Evolutionary conservation across 2,329 filamentous ascomycete genomes (phyloP).

Genomic region (Stemphylium lycopersici): DNA sequence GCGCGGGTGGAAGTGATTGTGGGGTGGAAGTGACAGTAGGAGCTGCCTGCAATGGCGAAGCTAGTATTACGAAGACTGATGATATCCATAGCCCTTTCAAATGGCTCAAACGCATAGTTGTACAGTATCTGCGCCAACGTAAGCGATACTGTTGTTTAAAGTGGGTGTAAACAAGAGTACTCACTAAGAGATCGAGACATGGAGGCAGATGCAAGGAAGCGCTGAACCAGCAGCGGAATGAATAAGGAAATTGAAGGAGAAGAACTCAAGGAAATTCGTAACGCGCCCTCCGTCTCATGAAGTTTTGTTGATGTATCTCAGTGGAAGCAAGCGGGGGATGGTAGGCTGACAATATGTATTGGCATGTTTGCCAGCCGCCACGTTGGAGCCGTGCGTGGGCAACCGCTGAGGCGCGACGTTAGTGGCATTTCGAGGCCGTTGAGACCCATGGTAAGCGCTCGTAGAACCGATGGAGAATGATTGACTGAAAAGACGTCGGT

Average conservation of each 20-base stretch:
- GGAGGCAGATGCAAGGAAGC: slow-evolving; percentile 34
- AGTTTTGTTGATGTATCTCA: slow-evolving; percentile 37
- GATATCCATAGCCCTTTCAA: slow-evolving; percentile 46
- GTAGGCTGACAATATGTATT: slow-evolving; percentile 47
- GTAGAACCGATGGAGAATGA: slow-evolving; percentile 24
- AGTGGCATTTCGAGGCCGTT: slow-evolving; percentile 34
- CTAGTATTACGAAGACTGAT: slow-evolving; percentile 44
- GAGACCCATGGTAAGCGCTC: slow-evolving; percentile 44
- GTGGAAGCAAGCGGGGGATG: slow-evolving; percentile 27
- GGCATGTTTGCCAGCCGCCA: slow-evolving; percentile 35
- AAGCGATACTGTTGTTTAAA: slow-evolving; percentile 39
- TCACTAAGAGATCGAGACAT: slow-evolving; percentile 45
- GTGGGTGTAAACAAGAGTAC: slow-evolving; percentile 25
- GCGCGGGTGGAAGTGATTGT: slow-evolving; percentile 32
- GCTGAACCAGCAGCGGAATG: slow-evolving; percentile 46
- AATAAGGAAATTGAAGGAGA: slow-evolving; percentile 46
- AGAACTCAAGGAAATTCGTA: slow-evolving; percentile 45
- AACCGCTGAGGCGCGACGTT: slow-evolving; percentile 46
- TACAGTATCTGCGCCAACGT: slow-evolving; percentile 42
- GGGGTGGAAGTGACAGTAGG: slow-evolving; percentile 29
- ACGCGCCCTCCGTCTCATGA: slow-evolving; percentile 45
- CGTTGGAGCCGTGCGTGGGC: slow-evolving; percentile 39
- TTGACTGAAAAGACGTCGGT: slow-evolving; percentile 32
- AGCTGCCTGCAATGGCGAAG: slow-evolving; percentile 36
- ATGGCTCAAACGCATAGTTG: slow-evolving; percentile 49